Conservation (phyloP, 2,329 filamentous ascomycete species). For the Trichoderma oligosporum region DNA sequence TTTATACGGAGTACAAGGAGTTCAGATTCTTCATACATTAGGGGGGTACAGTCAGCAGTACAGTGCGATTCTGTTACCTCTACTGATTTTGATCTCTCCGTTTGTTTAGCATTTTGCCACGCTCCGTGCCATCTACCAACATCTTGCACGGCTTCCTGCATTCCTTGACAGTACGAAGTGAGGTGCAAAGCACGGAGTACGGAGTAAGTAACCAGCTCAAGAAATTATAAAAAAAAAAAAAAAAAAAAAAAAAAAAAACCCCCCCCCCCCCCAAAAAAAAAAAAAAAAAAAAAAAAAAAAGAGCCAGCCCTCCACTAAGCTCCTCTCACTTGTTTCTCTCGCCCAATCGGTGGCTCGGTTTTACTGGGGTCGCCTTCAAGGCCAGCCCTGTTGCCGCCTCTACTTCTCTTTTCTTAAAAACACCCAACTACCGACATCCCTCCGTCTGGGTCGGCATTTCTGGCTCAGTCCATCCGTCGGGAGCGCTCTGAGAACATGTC, state of each 20-base stretch:
- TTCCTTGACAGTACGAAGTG: too few species aligned
- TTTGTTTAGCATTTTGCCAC: neutral
- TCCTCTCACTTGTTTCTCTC: constrained; percentile 10
- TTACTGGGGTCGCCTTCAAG: constrained; percentile 27
- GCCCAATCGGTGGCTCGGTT: constrained; percentile 28
- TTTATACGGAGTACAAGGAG: too few species aligned
- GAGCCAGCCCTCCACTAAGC: neutral
- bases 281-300: neutral
- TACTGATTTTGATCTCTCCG: neutral
- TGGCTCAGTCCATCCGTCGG: constrained; percentile 21
- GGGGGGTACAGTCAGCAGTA: neutral
- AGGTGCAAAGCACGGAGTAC: too few species aligned
- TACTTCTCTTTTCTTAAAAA: constrained; percentile 26
- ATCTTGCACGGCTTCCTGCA: constrained; percentile 8
- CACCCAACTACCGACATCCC: constrained; percentile 29
- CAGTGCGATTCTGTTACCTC: neutral
- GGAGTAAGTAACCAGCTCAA: too few species aligned
- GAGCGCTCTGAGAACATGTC: constrained; percentile 40
- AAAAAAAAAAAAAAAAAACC: neutral
- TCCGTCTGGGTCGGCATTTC: constrained; percentile 17
- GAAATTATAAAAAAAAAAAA: neutral
- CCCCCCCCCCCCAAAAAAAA: too few species aligned
- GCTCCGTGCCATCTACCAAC: constrained; percentile 1
- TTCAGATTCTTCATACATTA: too few species aligned
- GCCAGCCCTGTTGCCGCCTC: constrained; percentile 23